Evolutionary conservation across 1,139 yeast genomes (phyloP).

Genomic region (Magnusiomyces suaveolens): DNA sequence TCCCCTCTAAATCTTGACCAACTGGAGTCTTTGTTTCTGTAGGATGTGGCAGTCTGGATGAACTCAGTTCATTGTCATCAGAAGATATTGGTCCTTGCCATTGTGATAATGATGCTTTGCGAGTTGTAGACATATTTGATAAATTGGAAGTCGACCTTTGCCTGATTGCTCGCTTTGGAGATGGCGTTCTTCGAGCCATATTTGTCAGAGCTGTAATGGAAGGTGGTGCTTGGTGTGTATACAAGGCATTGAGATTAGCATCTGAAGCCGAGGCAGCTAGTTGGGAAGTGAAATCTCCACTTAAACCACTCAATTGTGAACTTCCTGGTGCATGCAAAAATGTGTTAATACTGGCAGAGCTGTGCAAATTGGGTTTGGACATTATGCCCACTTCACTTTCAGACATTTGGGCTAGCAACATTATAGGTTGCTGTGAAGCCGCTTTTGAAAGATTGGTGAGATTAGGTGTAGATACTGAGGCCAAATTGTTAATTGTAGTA

Average conservation of each 20-base stretch:
- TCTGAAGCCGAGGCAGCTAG: background rate
- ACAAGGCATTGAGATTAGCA: background rate
- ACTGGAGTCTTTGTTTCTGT: background rate
- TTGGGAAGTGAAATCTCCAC: background rate
- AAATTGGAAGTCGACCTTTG: background rate
- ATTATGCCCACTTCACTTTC: background rate
- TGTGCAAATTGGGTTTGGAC: background rate
- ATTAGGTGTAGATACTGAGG: constrained; percentile 6
- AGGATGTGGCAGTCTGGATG: constrained; percentile 3
- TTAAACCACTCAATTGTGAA: background rate
- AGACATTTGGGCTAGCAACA: background rate
- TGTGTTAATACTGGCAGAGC: background rate
- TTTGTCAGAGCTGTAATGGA: background rate
- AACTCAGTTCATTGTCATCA: background rate
- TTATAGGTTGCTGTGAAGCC: background rate
- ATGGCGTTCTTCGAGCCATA: background rate
- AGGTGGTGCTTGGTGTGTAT: constrained; percentile 1
- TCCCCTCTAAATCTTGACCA: too few relatives aligned
- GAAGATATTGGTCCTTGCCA: background rate
- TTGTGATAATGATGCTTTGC: background rate
- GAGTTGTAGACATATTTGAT: background rate
- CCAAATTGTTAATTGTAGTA: constrained; percentile 5
- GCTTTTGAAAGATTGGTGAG: constrained; percentile 2
- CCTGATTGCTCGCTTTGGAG: background rate
- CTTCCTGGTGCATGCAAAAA: background rate